Evolutionary conservation across 73 alveolate genomes (phyloP), one percentile per base, ranked within the genome.

Genomic region (Paramecium sonneborni): DNA sequence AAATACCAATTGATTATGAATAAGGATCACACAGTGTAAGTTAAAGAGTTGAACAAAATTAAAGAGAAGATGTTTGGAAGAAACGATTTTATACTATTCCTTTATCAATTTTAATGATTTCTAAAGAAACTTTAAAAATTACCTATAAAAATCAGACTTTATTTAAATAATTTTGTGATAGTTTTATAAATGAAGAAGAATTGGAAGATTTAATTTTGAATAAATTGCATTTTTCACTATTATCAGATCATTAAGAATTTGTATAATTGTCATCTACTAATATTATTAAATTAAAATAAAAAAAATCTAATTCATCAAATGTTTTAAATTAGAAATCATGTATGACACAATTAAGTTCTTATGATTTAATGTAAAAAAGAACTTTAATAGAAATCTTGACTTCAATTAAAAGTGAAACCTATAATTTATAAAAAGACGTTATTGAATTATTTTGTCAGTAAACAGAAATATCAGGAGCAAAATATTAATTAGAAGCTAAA

Each of bases 61-160:
- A 72, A 34, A 34, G 57, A 34, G 90, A 79, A 38, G 72, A 79
- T 79, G 11, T 79, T 20, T 79, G 90, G 90, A 79, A 79, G 74
- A 79, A 79, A 79, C 21, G 90, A 79, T 26, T 79, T 26, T 38
- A 79, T 37, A 12, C 39, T 0, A 41, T 79, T 5, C 90, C 90
- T 3, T 20, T 79, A 41, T 79, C 90, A 21, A 46, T 79, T 30
- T 20, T 79, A 24, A 20, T 79, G 72, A 44, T 79, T 4, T 43
- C 69, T 2, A 79, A 79, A 24, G 69, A 38, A 5, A 79, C 46
- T 20, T 62, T 79, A 43, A 39, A 79, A 41, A 79, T 79, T 14
- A 79, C 90, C 6, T 44, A 79, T 24, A 43, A 39, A 79, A 79
- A 79, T 44, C 7, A 41, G 18, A 44, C 69, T 34, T 23, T 79